Conservation (phyloP, 148 eudicot genomes). For the Persicaria tinctoria region DNA sequence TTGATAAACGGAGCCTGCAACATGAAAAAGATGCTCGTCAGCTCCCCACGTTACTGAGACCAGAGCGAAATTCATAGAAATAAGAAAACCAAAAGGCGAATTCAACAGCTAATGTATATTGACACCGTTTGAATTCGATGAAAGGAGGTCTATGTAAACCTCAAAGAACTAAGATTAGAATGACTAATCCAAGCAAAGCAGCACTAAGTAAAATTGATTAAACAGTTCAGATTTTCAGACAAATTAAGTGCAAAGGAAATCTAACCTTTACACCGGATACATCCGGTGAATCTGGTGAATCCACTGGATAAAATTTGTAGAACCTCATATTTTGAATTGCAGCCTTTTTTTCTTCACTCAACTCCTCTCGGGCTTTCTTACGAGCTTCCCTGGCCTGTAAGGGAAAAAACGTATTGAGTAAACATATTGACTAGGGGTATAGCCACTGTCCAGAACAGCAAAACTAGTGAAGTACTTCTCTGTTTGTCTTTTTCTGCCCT, state of each 20-base stretch:
- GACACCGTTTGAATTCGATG: too few species aligned
- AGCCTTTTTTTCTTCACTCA: slow-evolving; percentile 66
- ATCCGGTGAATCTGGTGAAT: slow-evolving; percentile 74
- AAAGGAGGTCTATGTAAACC: too few species aligned
- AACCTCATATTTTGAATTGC: slow-evolving; percentile 71
- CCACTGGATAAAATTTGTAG: slow-evolving; percentile 85
- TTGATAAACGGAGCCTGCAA: slow-evolving; percentile 82
- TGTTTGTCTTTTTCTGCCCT: slow-evolving; percentile 65
- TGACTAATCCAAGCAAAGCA: too few species aligned
- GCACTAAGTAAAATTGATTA: too few species aligned
- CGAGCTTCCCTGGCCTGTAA: slow-evolving; percentile 85
- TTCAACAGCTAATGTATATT: background rate
- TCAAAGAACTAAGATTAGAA: too few species aligned
- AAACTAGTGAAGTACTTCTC: slow-evolving; percentile 44
- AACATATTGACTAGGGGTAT: background rate
- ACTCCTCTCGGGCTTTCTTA: slow-evolving; percentile 61
- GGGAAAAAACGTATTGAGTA: background rate
- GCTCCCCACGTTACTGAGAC: background rate
- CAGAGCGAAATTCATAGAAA: background rate
- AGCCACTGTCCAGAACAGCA: background rate
- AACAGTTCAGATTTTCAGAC: too few species aligned
- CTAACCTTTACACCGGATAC: slow-evolving; percentile 81
- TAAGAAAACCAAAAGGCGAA: background rate
- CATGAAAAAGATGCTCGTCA: background rate
- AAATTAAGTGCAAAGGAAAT: background rate